These are phyloP conservation scores for Parasitella parasitica DNA, from an alignment of 371 early-diverging fungal genomes.

Conservation along the genomic window DNA sequence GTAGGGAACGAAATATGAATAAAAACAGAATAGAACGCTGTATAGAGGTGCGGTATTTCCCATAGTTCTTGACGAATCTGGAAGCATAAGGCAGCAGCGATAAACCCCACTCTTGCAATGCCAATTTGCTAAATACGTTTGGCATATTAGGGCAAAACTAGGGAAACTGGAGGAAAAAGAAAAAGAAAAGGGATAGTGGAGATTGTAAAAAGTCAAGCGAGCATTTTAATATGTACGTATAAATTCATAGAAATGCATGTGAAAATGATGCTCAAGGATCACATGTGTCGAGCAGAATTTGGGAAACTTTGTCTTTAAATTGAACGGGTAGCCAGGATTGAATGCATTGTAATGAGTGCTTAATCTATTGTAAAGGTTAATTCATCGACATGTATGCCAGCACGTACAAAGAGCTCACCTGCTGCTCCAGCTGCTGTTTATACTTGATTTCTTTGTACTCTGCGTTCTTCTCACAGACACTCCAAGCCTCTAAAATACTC, in stretches of 20 bases:
- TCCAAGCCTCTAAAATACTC: conserved; percentile 45
- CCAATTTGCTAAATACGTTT: conserved; percentile 36
- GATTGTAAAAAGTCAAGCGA: background rate
- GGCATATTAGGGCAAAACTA: conserved; percentile 17
- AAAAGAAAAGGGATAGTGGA: conserved; percentile 1
- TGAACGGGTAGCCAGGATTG: conserved; percentile 9
- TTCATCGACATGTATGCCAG: background rate
- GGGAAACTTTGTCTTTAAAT: conserved; percentile 2
- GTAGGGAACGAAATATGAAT: conserved; percentile 42
- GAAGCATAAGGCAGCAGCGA: conserved; percentile 26
- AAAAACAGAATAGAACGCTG: conserved; percentile 42
- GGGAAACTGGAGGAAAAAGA: background rate
- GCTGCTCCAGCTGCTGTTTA: conserved; percentile 54
- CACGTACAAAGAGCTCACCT: conserved; percentile 43
- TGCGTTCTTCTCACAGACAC: conserved; percentile 28
- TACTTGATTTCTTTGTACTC: conserved; percentile 67
- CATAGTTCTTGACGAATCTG: conserved; percentile 29
- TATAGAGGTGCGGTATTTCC: conserved; percentile 42
- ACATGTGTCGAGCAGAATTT: conserved; percentile 3
- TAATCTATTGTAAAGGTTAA: background rate
- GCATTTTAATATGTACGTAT: conserved; percentile 4
- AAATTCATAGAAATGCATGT: conserved; percentile 13
- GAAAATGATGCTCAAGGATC: conserved; percentile 11
- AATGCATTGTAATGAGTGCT: background rate
- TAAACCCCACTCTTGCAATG: conserved; percentile 20